phyloP scores from a whole-genome alignment of 768 basidiomycete species.

The Wakefieldia striispora region DNA sequence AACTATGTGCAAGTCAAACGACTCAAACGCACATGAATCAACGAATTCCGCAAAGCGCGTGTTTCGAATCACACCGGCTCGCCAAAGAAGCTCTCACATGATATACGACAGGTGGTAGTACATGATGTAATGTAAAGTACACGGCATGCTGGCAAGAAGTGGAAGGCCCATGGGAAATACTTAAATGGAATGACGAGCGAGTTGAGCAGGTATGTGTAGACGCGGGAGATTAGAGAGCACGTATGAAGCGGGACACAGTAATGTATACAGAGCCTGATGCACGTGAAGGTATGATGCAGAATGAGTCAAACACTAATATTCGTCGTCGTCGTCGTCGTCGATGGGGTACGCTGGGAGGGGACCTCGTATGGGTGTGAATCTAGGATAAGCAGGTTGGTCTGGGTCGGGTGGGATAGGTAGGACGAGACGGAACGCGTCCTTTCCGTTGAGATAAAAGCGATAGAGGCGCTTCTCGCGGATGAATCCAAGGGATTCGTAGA shows the following conservation, averaged over 20 bases:
- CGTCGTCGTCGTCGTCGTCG: constrained; percentile 29
- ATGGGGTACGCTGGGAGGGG: constrained; percentile 21
- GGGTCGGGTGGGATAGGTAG: constrained; percentile 50
- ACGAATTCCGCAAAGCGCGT: too few species aligned
- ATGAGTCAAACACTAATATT: constrained; percentile 1
- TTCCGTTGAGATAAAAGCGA: constrained; percentile 96
- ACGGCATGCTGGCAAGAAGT: too few species aligned
- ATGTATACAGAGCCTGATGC: constrained; percentile 8
- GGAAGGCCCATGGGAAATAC: too few species aligned
- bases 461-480: constrained; percentile 92
- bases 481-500: constrained; percentile 93
- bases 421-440: constrained; percentile 88
- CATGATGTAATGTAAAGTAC: too few species aligned
- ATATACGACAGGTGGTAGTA: too few species aligned
- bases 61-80: too few species aligned
- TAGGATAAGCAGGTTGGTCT: constrained; percentile 16
- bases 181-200: not conserved
- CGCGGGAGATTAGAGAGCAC: constrained; percentile 1
- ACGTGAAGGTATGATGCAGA: constrained; percentile 14
- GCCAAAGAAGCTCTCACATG: too few species aligned
- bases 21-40: too few species aligned
- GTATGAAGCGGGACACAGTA: constrained; percentile 6
- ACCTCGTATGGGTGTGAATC: constrained; percentile 13
- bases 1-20: too few species aligned
- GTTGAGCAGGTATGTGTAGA: constrained; percentile 1